These are phyloP conservation scores for Yamadazyma triangularis DNA, from an alignment of 1,139 yeast species.

Conservation along the genomic window DNA sequence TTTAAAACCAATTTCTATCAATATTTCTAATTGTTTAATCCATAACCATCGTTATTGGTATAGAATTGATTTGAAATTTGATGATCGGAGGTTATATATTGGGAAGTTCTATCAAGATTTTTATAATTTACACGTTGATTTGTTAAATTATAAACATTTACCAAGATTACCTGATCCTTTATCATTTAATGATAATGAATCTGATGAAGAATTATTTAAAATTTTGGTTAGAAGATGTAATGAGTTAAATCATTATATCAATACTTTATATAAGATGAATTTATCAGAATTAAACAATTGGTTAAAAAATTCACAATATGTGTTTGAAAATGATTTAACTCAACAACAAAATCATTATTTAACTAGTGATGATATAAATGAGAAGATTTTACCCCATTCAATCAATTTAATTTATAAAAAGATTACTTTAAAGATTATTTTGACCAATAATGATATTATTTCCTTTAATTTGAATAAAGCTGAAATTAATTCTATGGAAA, in stretches of 20 bases:
- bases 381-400: conserved; percentile 21
- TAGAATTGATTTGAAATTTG: conserved; percentile 33
- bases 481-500: conserved; percentile 20
- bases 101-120: conserved; percentile 44
- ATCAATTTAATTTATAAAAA: conserved; percentile 17
- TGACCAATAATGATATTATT: conserved; percentile 24
- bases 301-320: conserved; percentile 14
- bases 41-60: conserved; percentile 41
- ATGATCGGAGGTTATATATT: conserved; percentile 25
- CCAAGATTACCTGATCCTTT: conserved; percentile 45
- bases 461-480: conserved; percentile 24
- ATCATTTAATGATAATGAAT: conserved; percentile 15
- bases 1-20: conserved; percentile 6
- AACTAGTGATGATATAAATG: conserved; percentile 18
- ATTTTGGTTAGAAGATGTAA: conserved; percentile 24
- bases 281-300: conserved; percentile 24
- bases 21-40: conserved; percentile 36
- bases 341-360: conserved; percentile 3
- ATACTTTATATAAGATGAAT: conserved; percentile 15
- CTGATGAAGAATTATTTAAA: conserved; percentile 7
- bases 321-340: neutral
- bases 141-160: conserved; percentile 15
- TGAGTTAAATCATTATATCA: conserved; percentile 32
- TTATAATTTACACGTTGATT: conserved; percentile 34
- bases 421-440: conserved; percentile 27